Base-by-base conservation (phyloP, 768 basidiomycete genomes). In the Boletus speciosus region DNA sequence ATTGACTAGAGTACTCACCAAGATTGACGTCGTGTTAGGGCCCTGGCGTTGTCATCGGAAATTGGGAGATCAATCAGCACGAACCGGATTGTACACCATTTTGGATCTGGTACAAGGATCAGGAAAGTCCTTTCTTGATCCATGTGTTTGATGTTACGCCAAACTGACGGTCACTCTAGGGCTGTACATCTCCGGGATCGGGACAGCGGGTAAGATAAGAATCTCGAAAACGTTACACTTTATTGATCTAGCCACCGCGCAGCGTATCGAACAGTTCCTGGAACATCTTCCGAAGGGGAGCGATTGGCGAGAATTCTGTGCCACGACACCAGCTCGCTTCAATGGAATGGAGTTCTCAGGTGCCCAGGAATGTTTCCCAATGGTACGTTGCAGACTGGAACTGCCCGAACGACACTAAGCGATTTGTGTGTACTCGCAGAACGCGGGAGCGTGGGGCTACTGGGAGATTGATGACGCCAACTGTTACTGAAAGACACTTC, bases 281-380 rank as follows among this genome's bases (percentile, higher is more conserved):
- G 54, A 57, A 46, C 62, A 69, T 36, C 49, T 73, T 12, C 70
- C 63, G 0, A 6, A 46, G 8, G 54, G 60, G 6, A 51, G 57
- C 19, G 59, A 71, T n/a, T 73, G 70, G 71, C 55, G 44, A 14
- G 62, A 67, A 15, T 71, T 74, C 51, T 73, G 71, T 47, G 68
- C 70, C 1, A 70, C 72, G 2, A 74, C 72, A 0, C 72, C 72
- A 1, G 48, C 52, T 11, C n/a, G 42, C 21, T 71, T 72, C 50
- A 48, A 40, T 14, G 55, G 49, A 1, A 49, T 65, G 59, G 58
- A 66, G 15, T 73, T 71, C 19, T 41, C 43, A 0, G 53, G 67
- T 38, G 57, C 61, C 0, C 52, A 61, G 4, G 47, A 57, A 31
- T 31, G 31, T 10, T 10, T 10, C 31, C 31, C 1, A 0, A 31